phyloP scores from a whole-genome alignment of 768 basidiomycete genomes.

The Rhodotorula graminis region DNA sequence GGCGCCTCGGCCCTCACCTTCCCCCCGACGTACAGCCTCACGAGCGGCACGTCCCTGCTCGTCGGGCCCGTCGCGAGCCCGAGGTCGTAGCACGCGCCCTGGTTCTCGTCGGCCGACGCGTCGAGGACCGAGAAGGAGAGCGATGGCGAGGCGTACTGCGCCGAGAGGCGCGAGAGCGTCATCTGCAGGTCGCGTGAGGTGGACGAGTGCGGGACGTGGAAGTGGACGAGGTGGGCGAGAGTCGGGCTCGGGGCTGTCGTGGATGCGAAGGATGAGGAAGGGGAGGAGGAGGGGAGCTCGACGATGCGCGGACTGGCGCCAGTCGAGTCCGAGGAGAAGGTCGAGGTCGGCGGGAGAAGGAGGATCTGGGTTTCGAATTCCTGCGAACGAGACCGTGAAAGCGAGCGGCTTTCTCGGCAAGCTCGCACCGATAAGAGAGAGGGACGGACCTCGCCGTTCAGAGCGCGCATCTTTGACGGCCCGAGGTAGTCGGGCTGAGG shows the following conservation, averaged over 20 bases:
- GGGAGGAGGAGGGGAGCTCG: constrained; percentile 7
- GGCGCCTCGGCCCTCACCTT: constrained; percentile 12
- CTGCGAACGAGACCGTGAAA: background rate
- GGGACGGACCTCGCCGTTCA: constrained; percentile 17
- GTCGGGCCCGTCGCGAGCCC: constrained; percentile 26
- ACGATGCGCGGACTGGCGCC: background rate
- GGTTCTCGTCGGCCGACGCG: constrained; percentile 7
- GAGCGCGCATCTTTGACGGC: background rate
- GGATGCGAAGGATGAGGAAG: background rate
- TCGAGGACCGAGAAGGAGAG: constrained; percentile 21
- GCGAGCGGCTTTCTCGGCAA: background rate
- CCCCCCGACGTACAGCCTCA: constrained; percentile 24
- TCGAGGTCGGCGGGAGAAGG: constrained; percentile 18
- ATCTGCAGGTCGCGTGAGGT: constrained; percentile 21
- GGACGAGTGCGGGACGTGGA: constrained; percentile 21
- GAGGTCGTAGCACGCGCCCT: constrained; percentile 34
- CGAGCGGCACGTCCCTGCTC: constrained; percentile 19
- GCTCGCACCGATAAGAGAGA: background rate
- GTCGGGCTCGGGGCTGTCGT: background rate
- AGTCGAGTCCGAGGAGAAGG: background rate
- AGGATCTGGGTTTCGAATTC: constrained; percentile 27
- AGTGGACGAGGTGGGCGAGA: constrained; percentile 20
- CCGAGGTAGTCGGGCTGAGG: constrained; percentile 35
- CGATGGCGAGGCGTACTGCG: background rate
- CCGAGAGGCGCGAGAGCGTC: constrained; percentile 15